phyloP scores from a whole-genome alignment of 2,329 filamentous ascomycete genomes.

The Fusarium temperatum region DNA sequence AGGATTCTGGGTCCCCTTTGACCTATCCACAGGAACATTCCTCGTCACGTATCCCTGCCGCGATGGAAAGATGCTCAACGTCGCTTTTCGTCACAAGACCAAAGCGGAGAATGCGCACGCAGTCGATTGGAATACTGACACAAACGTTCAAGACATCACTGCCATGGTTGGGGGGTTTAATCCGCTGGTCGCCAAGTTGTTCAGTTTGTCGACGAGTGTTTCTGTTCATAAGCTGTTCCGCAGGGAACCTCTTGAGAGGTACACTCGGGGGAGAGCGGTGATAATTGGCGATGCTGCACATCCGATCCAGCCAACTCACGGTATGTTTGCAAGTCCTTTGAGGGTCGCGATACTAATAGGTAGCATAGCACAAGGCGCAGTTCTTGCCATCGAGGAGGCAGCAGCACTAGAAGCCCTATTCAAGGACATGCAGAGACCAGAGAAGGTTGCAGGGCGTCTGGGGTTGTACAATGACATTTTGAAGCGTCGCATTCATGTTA shows the following conservation, averaged over 20 bases:
- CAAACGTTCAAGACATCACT: background rate
- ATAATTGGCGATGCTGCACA: constrained; percentile 5
- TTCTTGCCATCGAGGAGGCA: background rate
- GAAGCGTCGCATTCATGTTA: background rate
- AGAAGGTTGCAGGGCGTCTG: fast-evolving
- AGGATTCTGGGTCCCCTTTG: constrained; percentile 3
- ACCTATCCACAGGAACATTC: background rate
- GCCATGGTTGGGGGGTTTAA: background rate
- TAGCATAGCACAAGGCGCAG: background rate
- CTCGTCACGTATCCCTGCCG: background rate
- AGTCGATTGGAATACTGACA: background rate
- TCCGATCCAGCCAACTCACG: background rate
- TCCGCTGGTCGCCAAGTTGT: background rate
- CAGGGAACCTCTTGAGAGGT: background rate
- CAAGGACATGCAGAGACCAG: fast-evolving
- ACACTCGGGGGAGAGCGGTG: fast-evolving
- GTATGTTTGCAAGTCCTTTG: fast-evolving
- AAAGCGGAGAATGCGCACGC: background rate
- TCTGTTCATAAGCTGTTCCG: background rate
- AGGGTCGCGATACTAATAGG: fast-evolving
- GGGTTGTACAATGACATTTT: background rate
- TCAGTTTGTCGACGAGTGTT: background rate
- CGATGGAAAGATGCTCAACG: background rate
- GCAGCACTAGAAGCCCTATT: background rate
- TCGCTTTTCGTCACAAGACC: background rate